phyloP scores from a whole-genome alignment of 2,329 filamentous ascomycete genomes.

The Clonostachys chloroleuca region DNA sequence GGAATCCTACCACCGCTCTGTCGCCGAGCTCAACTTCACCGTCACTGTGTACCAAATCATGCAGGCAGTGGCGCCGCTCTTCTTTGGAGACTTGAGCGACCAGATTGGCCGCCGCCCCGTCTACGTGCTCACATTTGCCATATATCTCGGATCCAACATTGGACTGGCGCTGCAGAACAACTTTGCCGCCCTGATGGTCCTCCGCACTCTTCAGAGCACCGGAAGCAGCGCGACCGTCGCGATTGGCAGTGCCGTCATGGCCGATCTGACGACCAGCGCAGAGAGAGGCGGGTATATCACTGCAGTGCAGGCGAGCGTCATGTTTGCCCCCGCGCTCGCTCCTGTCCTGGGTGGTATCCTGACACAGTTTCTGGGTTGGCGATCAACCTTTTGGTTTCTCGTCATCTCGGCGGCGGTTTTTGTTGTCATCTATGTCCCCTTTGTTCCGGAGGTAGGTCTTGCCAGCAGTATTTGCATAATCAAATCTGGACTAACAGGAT shows the following conservation, averaged over 20 bases:
- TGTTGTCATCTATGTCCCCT: constrained; percentile 34
- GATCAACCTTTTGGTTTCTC: constrained; percentile 74
- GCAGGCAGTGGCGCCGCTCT: constrained; percentile 44
- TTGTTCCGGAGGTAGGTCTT: constrained; percentile 14
- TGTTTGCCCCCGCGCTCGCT: constrained; percentile 69
- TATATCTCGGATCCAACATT: constrained; percentile 40
- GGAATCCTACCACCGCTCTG: constrained; percentile 25
- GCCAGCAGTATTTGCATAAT: not conserved
- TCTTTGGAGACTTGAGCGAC: constrained; percentile 47
- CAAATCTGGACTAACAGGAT: too few species aligned
- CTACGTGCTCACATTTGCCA: constrained; percentile 38
- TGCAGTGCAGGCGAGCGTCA: constrained; percentile 52
- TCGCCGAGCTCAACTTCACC: constrained; percentile 29
- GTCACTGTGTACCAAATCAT: constrained; percentile 42
- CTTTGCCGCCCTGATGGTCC: constrained; percentile 37
- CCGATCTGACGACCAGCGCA: constrained; percentile 49
- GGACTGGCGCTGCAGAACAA: constrained; percentile 35
- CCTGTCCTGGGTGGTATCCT: constrained; percentile 75
- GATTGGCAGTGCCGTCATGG: constrained; percentile 46
- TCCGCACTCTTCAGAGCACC: constrained; percentile 44
- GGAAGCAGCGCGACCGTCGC: constrained; percentile 52
- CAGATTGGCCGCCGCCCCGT: constrained; percentile 39
- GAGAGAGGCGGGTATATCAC: constrained; percentile 53
- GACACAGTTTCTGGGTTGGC: constrained; percentile 67
- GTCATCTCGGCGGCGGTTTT: constrained; percentile 47